Conservation (phyloP, 805 yeast genomes). For the Kluyveromyces siamensis region DNA sequence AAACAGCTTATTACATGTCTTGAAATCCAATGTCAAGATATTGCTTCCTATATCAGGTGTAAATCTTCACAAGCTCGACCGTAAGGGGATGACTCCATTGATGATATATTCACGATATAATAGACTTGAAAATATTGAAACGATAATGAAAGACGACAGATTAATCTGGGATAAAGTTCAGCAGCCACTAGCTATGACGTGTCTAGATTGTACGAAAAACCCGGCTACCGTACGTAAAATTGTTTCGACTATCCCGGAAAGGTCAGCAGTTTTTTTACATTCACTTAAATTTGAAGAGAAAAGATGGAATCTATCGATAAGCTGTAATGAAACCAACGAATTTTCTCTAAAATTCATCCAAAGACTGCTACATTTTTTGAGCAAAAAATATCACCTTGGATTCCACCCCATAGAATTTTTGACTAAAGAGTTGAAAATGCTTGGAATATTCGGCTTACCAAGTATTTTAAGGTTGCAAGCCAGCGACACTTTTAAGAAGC, state of each 20-base stretch:
- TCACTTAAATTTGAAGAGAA: slow-evolving; percentile 15
- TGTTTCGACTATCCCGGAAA: slow-evolving; percentile 8
- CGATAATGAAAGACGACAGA: slow-evolving; percentile 40
- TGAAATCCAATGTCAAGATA: slow-evolving; percentile 40
- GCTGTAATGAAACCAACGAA: slow-evolving; percentile 1
- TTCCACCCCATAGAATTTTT: slow-evolving; percentile 18
- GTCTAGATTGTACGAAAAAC: slow-evolving; percentile 40
- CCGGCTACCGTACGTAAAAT: slow-evolving; percentile 11
- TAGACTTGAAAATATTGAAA: slow-evolving; percentile 48
- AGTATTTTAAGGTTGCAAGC: slow-evolving; percentile 9
- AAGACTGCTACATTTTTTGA: slow-evolving; percentile 10
- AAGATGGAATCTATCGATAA: slow-evolving; percentile 14
- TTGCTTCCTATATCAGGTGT: slow-evolving; percentile 31
- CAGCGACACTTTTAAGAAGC: not conserved
- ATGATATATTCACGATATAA: slow-evolving; percentile 63
- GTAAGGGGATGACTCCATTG: slow-evolving; percentile 55
- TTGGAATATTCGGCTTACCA: slow-evolving; percentile 6
- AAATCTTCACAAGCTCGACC: slow-evolving; percentile 54
- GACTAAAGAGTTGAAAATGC: slow-evolving; percentile 7
- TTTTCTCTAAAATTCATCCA: slow-evolving; percentile 12
- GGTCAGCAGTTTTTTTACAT: slow-evolving; percentile 10
- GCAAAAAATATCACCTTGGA: slow-evolving; percentile 11
- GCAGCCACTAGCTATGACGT: slow-evolving; percentile 26
- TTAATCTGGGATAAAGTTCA: slow-evolving; percentile 35
- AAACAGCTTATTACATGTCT: slow-evolving; percentile 67